phyloP scores from a whole-genome alignment of 768 basidiomycete species.

The Boletus vinaceobasis region DNA sequence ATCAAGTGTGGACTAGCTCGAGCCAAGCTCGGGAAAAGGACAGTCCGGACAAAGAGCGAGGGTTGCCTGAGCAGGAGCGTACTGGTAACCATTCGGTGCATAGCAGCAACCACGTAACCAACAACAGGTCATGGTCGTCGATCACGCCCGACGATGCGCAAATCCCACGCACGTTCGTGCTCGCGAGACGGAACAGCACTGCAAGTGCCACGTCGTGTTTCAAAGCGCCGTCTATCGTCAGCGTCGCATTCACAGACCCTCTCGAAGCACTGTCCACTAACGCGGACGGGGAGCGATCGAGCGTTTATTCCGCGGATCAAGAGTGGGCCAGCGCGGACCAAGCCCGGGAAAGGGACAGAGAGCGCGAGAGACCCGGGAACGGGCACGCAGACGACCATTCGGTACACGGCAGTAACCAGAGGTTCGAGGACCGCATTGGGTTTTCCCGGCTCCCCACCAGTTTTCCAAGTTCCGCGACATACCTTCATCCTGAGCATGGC shows the following conservation, averaged over 20 bases:
- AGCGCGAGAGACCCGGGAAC: conserved; percentile 19
- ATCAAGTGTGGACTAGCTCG: too few relatives aligned
- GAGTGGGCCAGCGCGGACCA: conserved; percentile 27
- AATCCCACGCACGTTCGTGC: conserved; percentile 38
- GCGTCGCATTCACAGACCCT: conserved; percentile 34
- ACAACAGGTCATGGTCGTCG: too few relatives aligned
- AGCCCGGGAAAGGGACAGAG: conserved; percentile 23
- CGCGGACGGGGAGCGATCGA: conserved; percentile 27
- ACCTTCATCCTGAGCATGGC: not conserved
- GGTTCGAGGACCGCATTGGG: not conserved
- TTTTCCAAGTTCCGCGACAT: not conserved
- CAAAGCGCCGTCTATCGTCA: conserved; percentile 39
- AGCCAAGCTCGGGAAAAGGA: too few relatives aligned
- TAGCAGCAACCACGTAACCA: too few relatives aligned
- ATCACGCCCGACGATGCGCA: conserved; percentile 43
- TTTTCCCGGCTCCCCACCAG: not conserved
- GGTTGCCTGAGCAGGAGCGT: too few relatives aligned
- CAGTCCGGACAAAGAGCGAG: too few relatives aligned
- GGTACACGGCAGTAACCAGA: not conserved
- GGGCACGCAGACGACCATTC: conserved; percentile 25
- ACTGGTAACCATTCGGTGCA: too few relatives aligned
- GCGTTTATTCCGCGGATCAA: conserved; percentile 25
- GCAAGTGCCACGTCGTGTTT: conserved; percentile 49
- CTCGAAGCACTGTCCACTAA: conserved; percentile 18
- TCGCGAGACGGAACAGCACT: conserved; percentile 43